Evolutionary conservation across 129 eudicot genomes (phyloP), one percentile per base, ranked within the genome.

Genomic region (Calendula officinalis): DNA sequence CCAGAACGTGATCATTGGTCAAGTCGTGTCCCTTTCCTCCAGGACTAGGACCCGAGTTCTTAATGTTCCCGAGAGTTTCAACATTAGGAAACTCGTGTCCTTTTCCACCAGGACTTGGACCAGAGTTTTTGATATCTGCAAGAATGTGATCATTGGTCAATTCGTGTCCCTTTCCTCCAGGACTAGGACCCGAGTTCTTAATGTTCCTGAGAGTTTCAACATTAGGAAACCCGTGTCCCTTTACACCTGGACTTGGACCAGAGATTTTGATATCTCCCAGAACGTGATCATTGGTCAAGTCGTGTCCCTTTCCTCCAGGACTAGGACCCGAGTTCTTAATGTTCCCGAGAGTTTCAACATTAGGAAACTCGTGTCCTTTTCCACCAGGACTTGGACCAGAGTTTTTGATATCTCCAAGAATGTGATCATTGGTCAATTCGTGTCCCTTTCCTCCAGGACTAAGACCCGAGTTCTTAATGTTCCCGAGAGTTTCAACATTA

Each of bases 291-390:
- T 8, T 48, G 47, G 8, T 33, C 1, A 69, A 55, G 3, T 16
- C 71, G 6, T 56, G 42, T 12, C 61, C 42, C 17, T 39, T 50
- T 41, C 17, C 66, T 8, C 81, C 64, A 0, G 72, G 5, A 35
- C 69, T 17, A 6, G 65, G 81, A 48, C 69, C 80, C 13, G 82
- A 76, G 36, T 64, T 71, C 62, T 71, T 83, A 27, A 73, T 67
- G 8, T 67, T 56, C 5, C 75, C 51, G 48, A 70, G 1, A 70
- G 22, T 34, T 17, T 15, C 12, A 36, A 9, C 64, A 16, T 10
- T 42, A 17, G 22, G 33, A 3, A 68, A 62, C 1, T 11, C 75
- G 2, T 66, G 50, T 10, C 60, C 50, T 38, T 16, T 51, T 41
- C 66, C 51, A 7, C 6, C n/a, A 1, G 55, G 67, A n/a, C 55